phyloP scores from a whole-genome alignment of 2,329 filamentous ascomycete genomes.

The Ceratocystis cacaofunesta region DNA sequence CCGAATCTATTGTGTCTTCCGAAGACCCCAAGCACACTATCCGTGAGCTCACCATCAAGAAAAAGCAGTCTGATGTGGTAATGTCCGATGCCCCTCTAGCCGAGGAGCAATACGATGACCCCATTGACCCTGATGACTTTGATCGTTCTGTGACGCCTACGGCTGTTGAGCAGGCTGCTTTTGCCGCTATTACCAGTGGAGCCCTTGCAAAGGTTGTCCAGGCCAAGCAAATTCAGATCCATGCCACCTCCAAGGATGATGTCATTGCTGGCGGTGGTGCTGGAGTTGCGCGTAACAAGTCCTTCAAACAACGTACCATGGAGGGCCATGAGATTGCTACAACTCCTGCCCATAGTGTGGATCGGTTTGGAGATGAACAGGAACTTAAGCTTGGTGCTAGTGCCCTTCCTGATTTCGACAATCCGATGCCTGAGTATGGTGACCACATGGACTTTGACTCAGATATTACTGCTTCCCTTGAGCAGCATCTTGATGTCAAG shows the following conservation, averaged over 20 bases:
- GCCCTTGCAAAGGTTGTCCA: conserved; percentile 40
- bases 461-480: conserved; percentile 72
- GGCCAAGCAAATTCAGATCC: conserved; percentile 26
- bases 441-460: conserved; percentile 49
- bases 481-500: conserved; percentile 43
- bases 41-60: conserved; percentile 14
- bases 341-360: conserved; percentile 44
- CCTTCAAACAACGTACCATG: conserved; percentile 50
- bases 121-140: not conserved
- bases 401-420: conserved; percentile 50
- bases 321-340: conserved; percentile 39
- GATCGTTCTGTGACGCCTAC: conserved; percentile 33
- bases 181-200: conserved; percentile 39
- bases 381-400: conserved; percentile 47
- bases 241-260: conserved; percentile 23
- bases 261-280: conserved; percentile 22
- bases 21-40: conserved; percentile 20
- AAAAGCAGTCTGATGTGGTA: conserved; percentile 8
- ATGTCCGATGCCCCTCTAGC: not conserved
- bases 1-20: conserved; percentile 27
- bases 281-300: conserved; percentile 45
- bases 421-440: conserved; percentile 66
- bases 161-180: conserved; percentile 30
- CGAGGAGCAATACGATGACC: conserved; percentile 4
- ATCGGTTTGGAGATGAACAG: conserved; percentile 34